phyloP scores from a whole-genome alignment of 177 flowering plant species.

The Tripterygium wilfordii region DNA sequence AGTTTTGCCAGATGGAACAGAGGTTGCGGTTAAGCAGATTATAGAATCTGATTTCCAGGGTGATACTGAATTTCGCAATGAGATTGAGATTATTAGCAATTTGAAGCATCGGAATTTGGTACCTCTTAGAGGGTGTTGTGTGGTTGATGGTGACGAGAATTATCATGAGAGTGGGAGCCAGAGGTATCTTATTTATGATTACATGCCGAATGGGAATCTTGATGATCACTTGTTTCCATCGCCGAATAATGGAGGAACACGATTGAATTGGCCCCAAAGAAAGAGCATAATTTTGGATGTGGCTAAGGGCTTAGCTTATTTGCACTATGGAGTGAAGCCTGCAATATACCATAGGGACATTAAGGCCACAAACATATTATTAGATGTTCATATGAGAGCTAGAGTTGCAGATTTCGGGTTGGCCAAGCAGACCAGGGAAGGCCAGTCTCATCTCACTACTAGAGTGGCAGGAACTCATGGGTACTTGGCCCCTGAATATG shows the following conservation, averaged over 20 bases:
- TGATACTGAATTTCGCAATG: conserved; percentile 65
- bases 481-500: conserved; percentile 80
- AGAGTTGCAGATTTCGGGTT: conserved; percentile 83
- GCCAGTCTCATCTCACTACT: conserved; percentile 81
- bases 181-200: conserved; percentile 69
- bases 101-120: conserved; percentile 78
- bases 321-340: conserved; percentile 81
- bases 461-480: conserved; percentile 88
- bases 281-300: conserved; percentile 68
- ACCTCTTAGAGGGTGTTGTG: conserved; percentile 76
- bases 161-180: conserved; percentile 26
- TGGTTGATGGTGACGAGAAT: conserved; percentile 24
- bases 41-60: conserved; percentile 62
- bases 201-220: conserved; percentile 82
- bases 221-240: conserved; percentile 51
- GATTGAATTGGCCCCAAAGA: conserved; percentile 70
- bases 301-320: conserved; percentile 70
- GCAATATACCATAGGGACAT: conserved; percentile 74
- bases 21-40: conserved; percentile 67
- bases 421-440: conserved; percentile 66
- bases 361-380: conserved; percentile 70
- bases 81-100: conserved; percentile 81
- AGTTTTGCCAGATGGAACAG: conserved; percentile 46
- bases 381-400: conserved; percentile 70
- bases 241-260: conserved; percentile 5